A percentile compares a stretch with the other conserved stretches of the same genome.
These are phyloP conservation scores for Trifolium repens DNA, from an alignment of 306 rosid genomes.

Conservation along the genomic window DNA sequence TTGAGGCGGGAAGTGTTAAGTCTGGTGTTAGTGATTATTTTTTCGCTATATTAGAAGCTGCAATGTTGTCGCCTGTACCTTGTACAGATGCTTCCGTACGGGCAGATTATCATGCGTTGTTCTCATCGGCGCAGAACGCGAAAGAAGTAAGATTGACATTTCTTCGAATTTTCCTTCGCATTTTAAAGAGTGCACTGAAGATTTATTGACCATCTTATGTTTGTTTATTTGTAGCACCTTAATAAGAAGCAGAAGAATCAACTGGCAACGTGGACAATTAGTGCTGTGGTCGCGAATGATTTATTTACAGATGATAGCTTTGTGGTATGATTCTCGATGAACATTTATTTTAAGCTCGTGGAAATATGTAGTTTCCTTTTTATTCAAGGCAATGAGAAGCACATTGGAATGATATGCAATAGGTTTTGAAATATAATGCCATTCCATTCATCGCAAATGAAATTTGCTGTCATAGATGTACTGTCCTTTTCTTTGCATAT, in stretches of 20 bases:
- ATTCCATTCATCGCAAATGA: slow-evolving; percentile 35
- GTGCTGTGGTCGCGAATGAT: slow-evolving; percentile 80
- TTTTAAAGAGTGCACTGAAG: not conserved
- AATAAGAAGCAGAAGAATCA: slow-evolving; percentile 80
- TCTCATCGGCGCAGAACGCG: slow-evolving; percentile 65
- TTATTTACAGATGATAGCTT: slow-evolving; percentile 89
- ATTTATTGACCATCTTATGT: slow-evolving; percentile 1
- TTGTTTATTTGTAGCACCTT: slow-evolving; percentile 60
- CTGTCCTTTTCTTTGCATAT: slow-evolving; percentile 9
- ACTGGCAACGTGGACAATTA: slow-evolving; percentile 64
- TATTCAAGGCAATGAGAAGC: slow-evolving; percentile 34
- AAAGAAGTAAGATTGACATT: slow-evolving; percentile 58
- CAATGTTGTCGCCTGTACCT: slow-evolving; percentile 69
- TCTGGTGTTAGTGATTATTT: slow-evolving; percentile 66
- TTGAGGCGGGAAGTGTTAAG: slow-evolving; percentile 92
- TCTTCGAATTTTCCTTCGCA: not conserved
- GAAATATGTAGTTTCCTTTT: slow-evolving; percentile 10
- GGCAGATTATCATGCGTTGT: slow-evolving; percentile 75
- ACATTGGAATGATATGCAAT: slow-evolving; percentile 26
- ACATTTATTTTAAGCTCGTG: not conserved
- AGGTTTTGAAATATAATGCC: slow-evolving; percentile 37
- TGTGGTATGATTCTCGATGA: slow-evolving; percentile 62
- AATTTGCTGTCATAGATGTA: slow-evolving; percentile 12
- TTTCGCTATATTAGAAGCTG: slow-evolving; percentile 76
- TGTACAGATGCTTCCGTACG: slow-evolving; percentile 82